Evolutionary conservation across 1,284 basidiomycete genomes (phyloP).

Genomic region (Wallemia hederae): DNA sequence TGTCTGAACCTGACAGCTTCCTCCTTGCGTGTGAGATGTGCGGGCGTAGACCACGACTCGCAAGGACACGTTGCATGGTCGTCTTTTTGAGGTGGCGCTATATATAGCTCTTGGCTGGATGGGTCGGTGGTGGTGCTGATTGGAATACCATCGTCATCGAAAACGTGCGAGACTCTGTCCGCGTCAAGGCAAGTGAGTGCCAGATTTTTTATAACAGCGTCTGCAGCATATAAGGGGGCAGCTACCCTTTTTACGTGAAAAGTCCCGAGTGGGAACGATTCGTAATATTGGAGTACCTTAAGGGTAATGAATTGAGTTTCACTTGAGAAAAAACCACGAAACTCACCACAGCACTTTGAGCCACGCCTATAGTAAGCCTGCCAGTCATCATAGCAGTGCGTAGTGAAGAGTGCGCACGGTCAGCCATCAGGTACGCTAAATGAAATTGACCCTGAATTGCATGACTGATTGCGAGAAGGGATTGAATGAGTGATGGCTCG

Average conservation of each 20-base stretch:
- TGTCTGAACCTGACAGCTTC: neutral
- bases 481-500: neutral
- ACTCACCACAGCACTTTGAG: neutral
- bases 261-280: neutral
- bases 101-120: neutral
- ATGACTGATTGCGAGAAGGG: neutral
- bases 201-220: neutral
- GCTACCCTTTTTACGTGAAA: neutral
- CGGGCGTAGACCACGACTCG: neutral
- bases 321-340: neutral
- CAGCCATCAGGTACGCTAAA: neutral
- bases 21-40: neutral
- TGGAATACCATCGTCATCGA: neutral
- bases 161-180: neutral
- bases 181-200: neutral
- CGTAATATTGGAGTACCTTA: slow-evolving; percentile 1
- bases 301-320: neutral
- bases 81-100: too few relatives aligned
- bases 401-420: neutral
- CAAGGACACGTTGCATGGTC: neutral
- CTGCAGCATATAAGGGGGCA: neutral
- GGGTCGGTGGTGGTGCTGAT: neutral
- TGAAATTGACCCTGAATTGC: neutral
- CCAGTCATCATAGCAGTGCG: neutral
- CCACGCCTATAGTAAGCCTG: neutral